Evolutionary conservation across 148 eudicot species (phyloP), one percentile per base, ranked within the genome.

Genomic region (Persicaria tinctoria): DNA sequence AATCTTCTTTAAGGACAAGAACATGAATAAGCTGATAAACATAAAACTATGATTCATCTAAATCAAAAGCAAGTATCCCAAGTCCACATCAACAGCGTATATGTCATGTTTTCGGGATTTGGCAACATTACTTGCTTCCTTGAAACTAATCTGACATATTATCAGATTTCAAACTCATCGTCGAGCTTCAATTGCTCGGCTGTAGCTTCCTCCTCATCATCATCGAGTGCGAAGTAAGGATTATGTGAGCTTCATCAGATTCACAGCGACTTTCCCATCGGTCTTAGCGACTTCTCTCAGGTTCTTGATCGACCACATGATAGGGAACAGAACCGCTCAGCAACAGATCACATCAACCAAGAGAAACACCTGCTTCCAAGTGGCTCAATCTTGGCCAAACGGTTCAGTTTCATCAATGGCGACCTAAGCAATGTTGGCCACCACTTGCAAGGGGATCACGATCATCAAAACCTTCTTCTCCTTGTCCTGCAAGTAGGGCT

Each of bases 141-240:
- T 60, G 0, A 23, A 60, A 23, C 66, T 60, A 60, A 32, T 60
- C 16, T 55, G 5, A 55, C 20, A 50, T 50, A 50, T 50, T 50
- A 13, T 88, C 76, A 92, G 74, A 90, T 86, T 76, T 90, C 94
- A 80, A 90, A 90, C 76, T 88, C 94, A 73, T 89, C 97, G 68
- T 88, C 95, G 4, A 88, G 83, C 84, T 90, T 88, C 87, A 92
- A 68, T 13, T 77, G 85, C 81, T 86, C 92, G 8, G 80, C 80
- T 10, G 97, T 96, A 73, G 95, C 97, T 51, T 90, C 95, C 60
- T 90, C 95, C 79, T 92, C 97, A 1, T 87, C 92, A 70, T 90
- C 95, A 68, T 90, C 94, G 44, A 92, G 76, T 1, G 85, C 94
- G 66, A 92, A 88, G 77, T 92, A 90, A 3, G 90, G 92, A 76